phyloP scores from a whole-genome alignment of 441 rosid species.

The Lagerstroemia fauriei region DNA sequence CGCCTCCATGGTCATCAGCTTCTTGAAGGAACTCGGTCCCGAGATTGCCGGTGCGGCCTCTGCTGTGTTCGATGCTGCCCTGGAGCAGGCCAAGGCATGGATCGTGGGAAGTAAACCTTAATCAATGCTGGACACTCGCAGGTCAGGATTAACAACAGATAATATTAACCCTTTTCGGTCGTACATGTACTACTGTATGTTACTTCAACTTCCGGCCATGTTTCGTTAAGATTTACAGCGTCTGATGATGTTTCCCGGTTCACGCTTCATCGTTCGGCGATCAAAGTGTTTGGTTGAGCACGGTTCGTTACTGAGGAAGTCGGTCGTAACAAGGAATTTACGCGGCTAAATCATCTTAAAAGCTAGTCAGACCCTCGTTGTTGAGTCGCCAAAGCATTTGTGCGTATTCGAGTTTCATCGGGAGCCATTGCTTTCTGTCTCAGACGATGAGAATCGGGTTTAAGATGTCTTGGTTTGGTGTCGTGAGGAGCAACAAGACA shows the following conservation, averaged over 20 bases:
- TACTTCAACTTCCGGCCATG: no score
- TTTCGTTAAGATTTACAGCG: not conserved
- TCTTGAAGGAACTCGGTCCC: not conserved
- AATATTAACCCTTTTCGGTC: not conserved
- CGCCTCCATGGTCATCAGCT: not conserved
- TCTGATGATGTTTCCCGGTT: not conserved
- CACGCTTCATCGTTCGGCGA: not conserved
- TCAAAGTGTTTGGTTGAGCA: not conserved
- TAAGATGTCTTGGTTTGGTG: no score
- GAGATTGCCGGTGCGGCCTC: not conserved
- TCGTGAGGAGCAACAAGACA: no score
- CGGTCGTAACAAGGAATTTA: no score
- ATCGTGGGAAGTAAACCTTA: conserved; percentile 19
- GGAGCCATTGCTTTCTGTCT: no score
- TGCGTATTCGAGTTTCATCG: not conserved
- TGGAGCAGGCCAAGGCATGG: not conserved
- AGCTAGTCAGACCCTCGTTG: no score
- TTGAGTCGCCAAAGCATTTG: not conserved
- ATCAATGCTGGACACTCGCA: no score
- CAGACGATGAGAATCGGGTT: no score
- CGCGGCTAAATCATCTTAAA: not conserved
- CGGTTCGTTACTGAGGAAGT: not conserved
- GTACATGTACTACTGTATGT: not conserved
- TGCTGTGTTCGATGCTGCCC: not conserved
- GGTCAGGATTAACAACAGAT: no score